Evolutionary conservation across 257 asterid species (phyloP), one percentile per base, ranked within the genome.

Genomic region (Leonotis leonurus): DNA sequence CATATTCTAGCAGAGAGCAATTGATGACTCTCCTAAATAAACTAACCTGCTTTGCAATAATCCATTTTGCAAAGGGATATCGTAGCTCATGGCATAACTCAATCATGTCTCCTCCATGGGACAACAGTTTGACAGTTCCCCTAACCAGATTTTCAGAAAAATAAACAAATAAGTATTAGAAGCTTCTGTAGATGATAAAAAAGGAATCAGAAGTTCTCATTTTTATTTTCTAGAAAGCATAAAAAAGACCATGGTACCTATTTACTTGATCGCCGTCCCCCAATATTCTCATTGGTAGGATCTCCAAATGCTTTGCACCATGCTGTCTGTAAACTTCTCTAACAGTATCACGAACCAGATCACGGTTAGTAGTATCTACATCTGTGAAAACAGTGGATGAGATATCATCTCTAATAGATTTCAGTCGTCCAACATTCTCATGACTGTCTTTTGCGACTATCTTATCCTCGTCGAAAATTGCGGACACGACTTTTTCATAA

Each of bases 71-170:
- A 74, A 92, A 89, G 37, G 96, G 95, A 56, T 78, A 54, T 49
- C 99, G 97, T 56, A 92, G 85, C 81, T 92, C 99, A 55, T 86
- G 80, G 76, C 95, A 86, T 78, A 89, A 88, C 84, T 89, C 96
- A 41, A 92, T 73, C 89, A 86, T 80, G 76, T 85, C 97, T 66
- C 99, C 99, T 75, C 96, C 95, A 65, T 75, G 86, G 39, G 99
- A 86, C 76, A 92, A 70, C 68, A 92, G 72, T 74, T 80, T 89
- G 65, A 89, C 96, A 60, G 81, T 29, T 45, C 75, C 82, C 94
- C 95, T 88, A 36, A 64, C 51, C 48, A 44, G 33, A 51, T 61
- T 56, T 61, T 56, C 48, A 54, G 58, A 67, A 13, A 44, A 20
- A 35, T 29, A 24, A 57, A 37, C 29, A 27, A 21, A 75, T 60